A percentile compares a stretch with the other conserved stretches of the same genome.
phyloP scores from a whole-genome alignment of 2,329 filamentous ascomycete genomes.

The Orbilia ellipsospora region DNA sequence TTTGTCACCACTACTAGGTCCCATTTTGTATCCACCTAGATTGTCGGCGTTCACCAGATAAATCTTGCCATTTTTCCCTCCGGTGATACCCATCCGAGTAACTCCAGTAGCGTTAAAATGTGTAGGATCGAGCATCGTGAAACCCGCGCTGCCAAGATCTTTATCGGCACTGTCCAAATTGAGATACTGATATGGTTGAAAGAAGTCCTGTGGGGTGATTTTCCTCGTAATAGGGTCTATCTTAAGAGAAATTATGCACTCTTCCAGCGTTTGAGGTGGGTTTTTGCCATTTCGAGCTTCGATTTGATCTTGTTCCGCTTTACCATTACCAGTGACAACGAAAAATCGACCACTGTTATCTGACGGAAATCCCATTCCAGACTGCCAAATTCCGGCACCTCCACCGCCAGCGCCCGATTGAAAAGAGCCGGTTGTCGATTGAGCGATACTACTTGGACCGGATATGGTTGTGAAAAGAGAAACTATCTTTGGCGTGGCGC shows the following conservation, averaged over 20 bases:
- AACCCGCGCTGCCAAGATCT: conserved; percentile 65
- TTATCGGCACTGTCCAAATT: conserved; percentile 41
- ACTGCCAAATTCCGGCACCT: conserved; percentile 51
- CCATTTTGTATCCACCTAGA: conserved; percentile 64
- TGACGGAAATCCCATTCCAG: conserved; percentile 54
- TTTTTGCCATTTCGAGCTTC: conserved; percentile 39
- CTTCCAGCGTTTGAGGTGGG: conserved; percentile 44
- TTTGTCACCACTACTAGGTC: conserved; percentile 61
- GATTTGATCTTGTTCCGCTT: conserved; percentile 33
- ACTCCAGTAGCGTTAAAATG: conserved; percentile 60
- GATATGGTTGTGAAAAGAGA: conserved; percentile 64
- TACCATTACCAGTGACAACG: conserved; percentile 60
- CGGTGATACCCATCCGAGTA: conserved; percentile 59
- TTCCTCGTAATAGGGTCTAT: conserved; percentile 62
- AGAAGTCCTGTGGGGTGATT: conserved; percentile 67
- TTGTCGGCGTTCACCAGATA: conserved; percentile 64
- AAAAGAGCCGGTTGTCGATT: conserved; percentile 59
- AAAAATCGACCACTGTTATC: conserved; percentile 56
- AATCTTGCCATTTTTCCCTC: conserved; percentile 62
- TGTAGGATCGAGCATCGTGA: conserved; percentile 64
- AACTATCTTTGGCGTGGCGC: conserved; percentile 62
- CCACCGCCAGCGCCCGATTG: conserved; percentile 52
- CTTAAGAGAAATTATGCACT: conserved; percentile 62
- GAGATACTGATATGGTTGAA: conserved; percentile 66
- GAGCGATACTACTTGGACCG: conserved; percentile 62